Evolutionary conservation across 1,284 basidiomycete species (phyloP).

Genomic region (Cutaneotrichosporon sp.): DNA sequence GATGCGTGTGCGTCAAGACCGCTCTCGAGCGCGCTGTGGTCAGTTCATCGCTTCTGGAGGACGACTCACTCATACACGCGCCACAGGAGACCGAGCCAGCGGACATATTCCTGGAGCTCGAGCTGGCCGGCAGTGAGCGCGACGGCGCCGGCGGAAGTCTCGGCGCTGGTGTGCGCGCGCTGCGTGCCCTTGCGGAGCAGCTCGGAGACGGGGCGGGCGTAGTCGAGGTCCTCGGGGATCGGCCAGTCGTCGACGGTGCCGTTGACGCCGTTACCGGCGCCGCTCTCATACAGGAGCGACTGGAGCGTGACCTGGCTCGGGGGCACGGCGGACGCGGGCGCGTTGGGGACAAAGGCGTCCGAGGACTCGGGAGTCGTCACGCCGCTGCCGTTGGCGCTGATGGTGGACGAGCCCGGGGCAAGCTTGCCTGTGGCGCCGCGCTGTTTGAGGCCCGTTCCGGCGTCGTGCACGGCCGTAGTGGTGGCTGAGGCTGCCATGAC

Average conservation of each 20-base stretch:
- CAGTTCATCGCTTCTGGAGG: neutral
- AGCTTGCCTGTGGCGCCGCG: neutral
- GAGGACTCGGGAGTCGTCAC: neutral
- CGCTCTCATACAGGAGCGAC: slow-evolving; percentile 10
- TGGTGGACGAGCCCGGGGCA: neutral
- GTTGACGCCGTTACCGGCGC: slow-evolving; percentile 5
- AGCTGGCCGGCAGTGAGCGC: slow-evolving; percentile 61
- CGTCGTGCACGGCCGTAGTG: too few relatives aligned
- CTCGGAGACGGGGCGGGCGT: slow-evolving; percentile 43
- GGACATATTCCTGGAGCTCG: slow-evolving; percentile 60
- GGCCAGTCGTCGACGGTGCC: slow-evolving; percentile 24
- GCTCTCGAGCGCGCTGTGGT: slow-evolving; percentile 58
- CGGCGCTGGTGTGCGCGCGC: slow-evolving; percentile 59
- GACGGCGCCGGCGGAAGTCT: slow-evolving; percentile 58
- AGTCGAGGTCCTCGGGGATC: slow-evolving; percentile 37
- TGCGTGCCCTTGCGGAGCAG: slow-evolving; percentile 57
- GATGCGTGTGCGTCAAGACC: slow-evolving; percentile 61
- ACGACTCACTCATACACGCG: slow-evolving; percentile 66
- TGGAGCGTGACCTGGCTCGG: slow-evolving; percentile 1
- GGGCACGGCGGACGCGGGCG: slow-evolving; percentile 9
- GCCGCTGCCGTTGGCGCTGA: neutral
- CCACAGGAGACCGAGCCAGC: slow-evolving; percentile 70
- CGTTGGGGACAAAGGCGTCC: slow-evolving; percentile 13
- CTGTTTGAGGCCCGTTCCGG: neutral
- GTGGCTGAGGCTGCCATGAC: too few relatives aligned